Conservation (phyloP, 306 rosid species). For the Glycine tomentella region DNA sequence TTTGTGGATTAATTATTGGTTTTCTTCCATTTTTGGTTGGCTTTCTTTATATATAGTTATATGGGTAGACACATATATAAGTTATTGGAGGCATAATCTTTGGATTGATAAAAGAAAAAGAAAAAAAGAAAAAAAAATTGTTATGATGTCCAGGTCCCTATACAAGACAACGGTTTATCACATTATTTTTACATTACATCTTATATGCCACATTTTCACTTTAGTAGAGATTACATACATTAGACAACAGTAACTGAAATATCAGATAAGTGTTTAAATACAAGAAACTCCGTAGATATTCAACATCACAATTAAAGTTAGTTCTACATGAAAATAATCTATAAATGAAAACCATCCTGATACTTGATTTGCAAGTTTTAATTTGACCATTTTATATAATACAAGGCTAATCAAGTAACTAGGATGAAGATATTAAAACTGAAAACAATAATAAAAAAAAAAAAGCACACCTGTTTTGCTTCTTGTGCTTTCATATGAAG, state of each 20-base stretch:
- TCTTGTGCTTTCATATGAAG: constrained; percentile 73
- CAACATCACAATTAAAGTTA: constrained; percentile 22
- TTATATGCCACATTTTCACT: constrained; percentile 1
- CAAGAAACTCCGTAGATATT: neutral
- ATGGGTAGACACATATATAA: neutral
- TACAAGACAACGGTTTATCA: too few species aligned
- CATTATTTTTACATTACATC: too few species aligned
- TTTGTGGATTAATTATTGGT: neutral
- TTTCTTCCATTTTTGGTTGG: neutral
- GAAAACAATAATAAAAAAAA: constrained; percentile 43
- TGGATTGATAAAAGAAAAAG: neutral
- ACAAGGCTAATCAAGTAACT: constrained; percentile 26
- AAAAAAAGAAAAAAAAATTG: too few species aligned
- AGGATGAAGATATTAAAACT: constrained; percentile 11
- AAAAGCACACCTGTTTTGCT: constrained; percentile 69
- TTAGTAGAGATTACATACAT: constrained; percentile 28
- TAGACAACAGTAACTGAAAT: constrained; percentile 23
- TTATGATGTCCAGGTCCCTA: too few species aligned
- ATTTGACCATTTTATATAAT: constrained; percentile 19
- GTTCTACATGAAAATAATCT: constrained; percentile 25
- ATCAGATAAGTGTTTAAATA: neutral
- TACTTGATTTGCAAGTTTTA: neutral
- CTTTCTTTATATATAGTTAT: neutral
- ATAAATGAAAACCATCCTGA: constrained; percentile 20
- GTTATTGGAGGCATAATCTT: neutral